Base-by-base conservation (phyloP, 225 moss, liverwort and hornwort genomes). In the Asterella californica region DNA sequence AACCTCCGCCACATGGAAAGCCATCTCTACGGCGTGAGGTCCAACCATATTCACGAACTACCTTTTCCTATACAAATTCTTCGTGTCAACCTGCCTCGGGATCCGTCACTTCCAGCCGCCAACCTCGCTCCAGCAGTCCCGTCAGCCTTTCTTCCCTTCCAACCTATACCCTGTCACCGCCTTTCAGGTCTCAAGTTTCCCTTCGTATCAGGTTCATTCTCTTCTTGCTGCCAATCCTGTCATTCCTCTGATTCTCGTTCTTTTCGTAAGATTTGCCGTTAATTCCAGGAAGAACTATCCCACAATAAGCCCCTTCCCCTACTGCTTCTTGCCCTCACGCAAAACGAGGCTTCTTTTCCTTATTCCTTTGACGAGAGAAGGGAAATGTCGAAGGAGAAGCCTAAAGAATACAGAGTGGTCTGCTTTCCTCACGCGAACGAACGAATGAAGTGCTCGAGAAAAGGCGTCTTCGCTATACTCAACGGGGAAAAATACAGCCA, bases 1-100 rank as follows among this genome's bases (percentile, higher is more conserved):
- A 59, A 87, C 70, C 72, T 87, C 81, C 45, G 81, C 86, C 60
- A 87, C 86, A 67, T 81, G 81, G 62, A 83, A 74, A 70, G 49
- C 83, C 27, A 84, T 62, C 69, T 76, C 86, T 75, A 87, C 70
- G 49, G 78, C 49, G 9, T 83, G 78, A 78, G 83, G 74, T 64
- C 76, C 82, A 37, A 83, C 82, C 85, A 85, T 85, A 15, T 80
- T 36, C 15, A 71, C 78, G 50, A 49, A 64, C 30, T 21, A 48
- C 15, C 33, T 33, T 50, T 46, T 47, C 67, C 45, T 68, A 8
- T 36, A 50, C 78, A 64, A 38, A 48, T 78, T 27, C 27, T 78
- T 25, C n/a, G 48, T 2, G 11, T 24, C 24, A 34, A 71, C 47
- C 25, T 21, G 29, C 32, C 65, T 72, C 52, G 6, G 12, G 5